Evolutionary conservation across 225 moss, liverwort and hornwort genomes (phyloP), one percentile per base, ranked within the genome.

Genomic region (Rhytidiadelphus loreus): DNA sequence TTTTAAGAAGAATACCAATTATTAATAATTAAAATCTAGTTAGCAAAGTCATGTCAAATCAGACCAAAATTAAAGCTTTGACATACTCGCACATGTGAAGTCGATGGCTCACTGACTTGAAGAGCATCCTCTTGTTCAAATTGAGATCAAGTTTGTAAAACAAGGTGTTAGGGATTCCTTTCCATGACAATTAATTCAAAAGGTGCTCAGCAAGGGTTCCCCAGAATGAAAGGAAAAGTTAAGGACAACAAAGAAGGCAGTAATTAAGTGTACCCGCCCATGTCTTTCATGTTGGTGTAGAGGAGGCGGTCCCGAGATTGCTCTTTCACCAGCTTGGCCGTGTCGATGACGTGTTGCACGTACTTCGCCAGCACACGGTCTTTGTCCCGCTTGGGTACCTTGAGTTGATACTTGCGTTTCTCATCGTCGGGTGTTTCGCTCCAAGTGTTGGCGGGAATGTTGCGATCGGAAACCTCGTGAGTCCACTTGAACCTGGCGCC

Each of bases 241-340:
- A 9, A 57, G 17, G 48, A 58, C 37, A 56, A 69, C 9, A 43
- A 63, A 23, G 71, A 48, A 15, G 53, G 30, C 23, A 18, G 44
- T 22, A n/a, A n/a, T n/a, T n/a, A 43, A 22, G 17, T 32, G 15
- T 73, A 90, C 87, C 50, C 32, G 74, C 5, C 56, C 24, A 8
- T 28, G 4, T 71, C n/a, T n/a, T 89, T 95, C 88, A 84, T 56
- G 83, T 97, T 97, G 33, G 96, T 96, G 87, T 92, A 97, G 57
- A 97, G 93, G 37, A 90, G 87, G 65, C 95, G 91, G 53, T 95
- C 95, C 43, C 97, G 94, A 30, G 92, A 86, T 39, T 62, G 91
- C 25, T 91, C 88, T 87, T 88, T 95, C 80, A 93, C 43, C 29
- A 82, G 62, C 83, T 85, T 85, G 30, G 97, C 93, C 37, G 66